Evolutionary conservation across 306 rosid species (phyloP).

Genomic region (Corylus americana): DNA sequence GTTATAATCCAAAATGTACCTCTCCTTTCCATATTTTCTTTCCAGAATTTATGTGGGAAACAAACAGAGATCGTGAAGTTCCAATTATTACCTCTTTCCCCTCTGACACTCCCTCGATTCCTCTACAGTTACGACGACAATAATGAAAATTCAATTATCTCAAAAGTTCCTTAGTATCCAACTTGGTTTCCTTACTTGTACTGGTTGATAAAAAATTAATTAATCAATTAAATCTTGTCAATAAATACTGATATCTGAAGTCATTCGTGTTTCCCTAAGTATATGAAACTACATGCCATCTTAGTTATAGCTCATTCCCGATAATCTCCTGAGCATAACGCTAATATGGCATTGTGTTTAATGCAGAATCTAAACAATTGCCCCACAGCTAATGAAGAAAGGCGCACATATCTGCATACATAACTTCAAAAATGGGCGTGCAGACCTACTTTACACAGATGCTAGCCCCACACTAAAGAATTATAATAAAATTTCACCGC

Average conservation of each 20-base stretch:
- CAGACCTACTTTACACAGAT: neutral
- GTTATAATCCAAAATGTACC: neutral
- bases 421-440: neutral
- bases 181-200: slow-evolving; percentile 5
- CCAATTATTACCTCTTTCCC: neutral
- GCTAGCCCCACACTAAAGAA: neutral
- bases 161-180: slow-evolving; percentile 10
- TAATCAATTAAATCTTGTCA: neutral
- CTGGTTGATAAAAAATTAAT: neutral
- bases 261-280: neutral
- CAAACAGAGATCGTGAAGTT: neutral
- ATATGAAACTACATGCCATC: neutral
- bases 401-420: neutral
- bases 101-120: neutral
- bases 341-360: neutral
- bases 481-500: neutral
- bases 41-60: neutral
- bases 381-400: neutral
- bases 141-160: slow-evolving; percentile 15
- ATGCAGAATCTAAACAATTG: neutral
- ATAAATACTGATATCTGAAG: slow-evolving; percentile 7
- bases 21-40: neutral
- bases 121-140: neutral
- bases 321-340: neutral
- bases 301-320: neutral